A percentile compares a stretch with the other conserved stretches of the same genome.
These are phyloP conservation scores for Litchi chinensis DNA, from an alignment of 345 rosid species.

Conservation along the genomic window DNA sequence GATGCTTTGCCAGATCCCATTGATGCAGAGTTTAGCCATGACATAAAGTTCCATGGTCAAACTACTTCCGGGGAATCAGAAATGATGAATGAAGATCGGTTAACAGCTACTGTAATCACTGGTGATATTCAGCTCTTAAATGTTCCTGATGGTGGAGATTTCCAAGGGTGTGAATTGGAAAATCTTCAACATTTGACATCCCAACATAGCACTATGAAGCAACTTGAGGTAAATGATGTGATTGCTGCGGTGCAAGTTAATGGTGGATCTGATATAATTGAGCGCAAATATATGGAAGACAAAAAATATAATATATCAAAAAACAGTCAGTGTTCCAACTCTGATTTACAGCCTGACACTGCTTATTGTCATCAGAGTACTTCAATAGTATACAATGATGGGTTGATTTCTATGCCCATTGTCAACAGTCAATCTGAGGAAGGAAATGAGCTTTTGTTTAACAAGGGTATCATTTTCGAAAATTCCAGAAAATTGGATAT, in stretches of 20 bases:
- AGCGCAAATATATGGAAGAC: slow-evolving; percentile 21
- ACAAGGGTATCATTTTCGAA: slow-evolving; percentile 24
- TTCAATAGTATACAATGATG: slow-evolving; percentile 22
- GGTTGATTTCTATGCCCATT: slow-evolving; percentile 16
- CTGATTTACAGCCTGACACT: slow-evolving; percentile 27
- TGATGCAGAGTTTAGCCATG: slow-evolving; percentile 23
- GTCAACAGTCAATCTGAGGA: slow-evolving; percentile 24
- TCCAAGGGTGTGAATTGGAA: slow-evolving; percentile 28
- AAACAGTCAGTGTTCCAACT: background rate
- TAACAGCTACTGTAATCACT: slow-evolving; percentile 22
- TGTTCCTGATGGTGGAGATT: slow-evolving; percentile 23
- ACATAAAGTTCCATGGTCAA: slow-evolving; percentile 33
- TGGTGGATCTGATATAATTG: slow-evolving; percentile 29
- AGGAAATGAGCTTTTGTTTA: slow-evolving; percentile 22
- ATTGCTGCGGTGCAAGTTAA: slow-evolving; percentile 29
- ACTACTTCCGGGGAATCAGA: slow-evolving; percentile 29
- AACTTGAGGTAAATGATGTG: slow-evolving; percentile 29
- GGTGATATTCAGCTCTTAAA: slow-evolving; percentile 21
- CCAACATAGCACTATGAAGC: slow-evolving; percentile 26
- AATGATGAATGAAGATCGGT: slow-evolving; percentile 20
- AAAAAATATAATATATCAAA: slow-evolving; percentile 13
- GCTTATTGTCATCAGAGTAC: slow-evolving; percentile 22
- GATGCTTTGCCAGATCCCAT: slow-evolving; percentile 17
- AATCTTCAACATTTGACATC: slow-evolving; percentile 26
- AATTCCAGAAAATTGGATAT: slow-evolving; percentile 19